Evolutionary conservation across 495 filamentous ascomycete species (phyloP).

Genomic region (Penicillium cataractarum): DNA sequence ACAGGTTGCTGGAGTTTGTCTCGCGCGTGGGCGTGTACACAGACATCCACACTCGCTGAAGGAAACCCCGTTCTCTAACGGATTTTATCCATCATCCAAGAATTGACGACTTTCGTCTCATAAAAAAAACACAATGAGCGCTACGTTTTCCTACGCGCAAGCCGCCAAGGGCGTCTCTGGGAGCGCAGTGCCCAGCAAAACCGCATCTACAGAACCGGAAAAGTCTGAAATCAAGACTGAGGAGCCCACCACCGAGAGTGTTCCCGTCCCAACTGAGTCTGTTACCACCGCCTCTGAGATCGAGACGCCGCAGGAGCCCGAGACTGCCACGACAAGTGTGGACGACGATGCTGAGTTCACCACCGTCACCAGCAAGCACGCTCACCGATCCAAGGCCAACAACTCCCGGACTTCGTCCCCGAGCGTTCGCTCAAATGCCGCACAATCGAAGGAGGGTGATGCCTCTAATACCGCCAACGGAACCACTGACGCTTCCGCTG

Average conservation of each 20-base stretch:
- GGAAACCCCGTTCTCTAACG: constrained; percentile 35
- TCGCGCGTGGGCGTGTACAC: constrained; percentile 28
- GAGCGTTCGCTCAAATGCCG: constrained; percentile 66
- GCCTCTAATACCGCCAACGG: constrained; percentile 67
- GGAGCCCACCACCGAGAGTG: constrained; percentile 31
- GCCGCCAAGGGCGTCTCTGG: constrained; percentile 78
- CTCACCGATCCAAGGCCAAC: constrained; percentile 35
- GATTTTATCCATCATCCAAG: constrained; percentile 21
- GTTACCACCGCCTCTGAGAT: constrained; percentile 25
- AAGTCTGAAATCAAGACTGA: constrained; percentile 33
- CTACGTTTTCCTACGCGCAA: constrained; percentile 89
- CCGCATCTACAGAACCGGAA: constrained; percentile 36
- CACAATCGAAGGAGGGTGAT: constrained; percentile 71
- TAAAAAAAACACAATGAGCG: constrained; percentile 23
- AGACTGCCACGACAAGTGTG: constrained; percentile 28
- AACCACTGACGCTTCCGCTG: constrained; percentile 64
- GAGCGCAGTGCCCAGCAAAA: constrained; percentile 40
- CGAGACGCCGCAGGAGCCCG: constrained; percentile 34
- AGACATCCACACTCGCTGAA: constrained; percentile 31
- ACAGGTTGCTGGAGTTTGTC: constrained; percentile 35
- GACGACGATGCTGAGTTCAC: constrained; percentile 41
- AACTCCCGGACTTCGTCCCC: constrained; percentile 68
- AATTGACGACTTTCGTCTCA: constrained; percentile 18
- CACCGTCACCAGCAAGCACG: constrained; percentile 36
- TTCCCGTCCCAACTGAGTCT: constrained; percentile 23